Base-by-base conservation (phyloP, 2,329 filamentous ascomycete genomes). In the Diaporthe aspalathi region DNA sequence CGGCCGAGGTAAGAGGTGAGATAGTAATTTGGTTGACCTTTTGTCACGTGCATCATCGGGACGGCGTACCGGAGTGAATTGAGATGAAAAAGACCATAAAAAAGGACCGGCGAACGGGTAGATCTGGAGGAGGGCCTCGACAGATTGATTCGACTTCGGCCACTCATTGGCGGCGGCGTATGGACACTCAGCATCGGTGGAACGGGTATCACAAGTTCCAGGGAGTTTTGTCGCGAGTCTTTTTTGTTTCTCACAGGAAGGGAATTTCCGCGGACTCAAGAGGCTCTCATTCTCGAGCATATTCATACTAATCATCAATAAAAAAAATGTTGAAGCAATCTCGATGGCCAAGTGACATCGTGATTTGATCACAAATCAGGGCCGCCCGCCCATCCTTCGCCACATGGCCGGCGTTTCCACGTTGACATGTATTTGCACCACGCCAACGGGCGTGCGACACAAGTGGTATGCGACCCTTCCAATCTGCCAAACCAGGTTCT, bases 1-100 rank as follows among this genome's bases (percentile, higher is more conserved):
- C 24, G 11, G 17, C 45, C 20, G 60, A 65, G 45, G 60, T 50
- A 65, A 50, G 45, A 38, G 14, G 45, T 50, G 29, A 63, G 60
- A 45, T 52, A 45, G 20, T 53, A 24, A 12, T 38, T 65, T 1
- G 60, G 45, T 65, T 63, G 38, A 38, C 24, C 20, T 53, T 63
- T 35, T 38, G 24, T 65, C 38, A 20, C 17, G 49, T 71, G 69
- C 72, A 71, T 73, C 45, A 20, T 62, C 24, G 11, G n/a, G 69
- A 71, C 24, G 72, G 69, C 50, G 69, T 73, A 67, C 17, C 22
- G 63, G 72, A 52, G 57, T 62, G n/a, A 29, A n/a, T 43, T 56
- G n/a, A 60, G 47, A 45, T 67, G 52, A 27, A 69, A 69, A 43
- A 52, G 29, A 65, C 4, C 29, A 20, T n/a, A 20, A 54, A 35